These are phyloP conservation scores for Plasmodium chabaudi DNA, from an alignment of 169 alveolate genomes.

Conservation along the genomic window DNA sequence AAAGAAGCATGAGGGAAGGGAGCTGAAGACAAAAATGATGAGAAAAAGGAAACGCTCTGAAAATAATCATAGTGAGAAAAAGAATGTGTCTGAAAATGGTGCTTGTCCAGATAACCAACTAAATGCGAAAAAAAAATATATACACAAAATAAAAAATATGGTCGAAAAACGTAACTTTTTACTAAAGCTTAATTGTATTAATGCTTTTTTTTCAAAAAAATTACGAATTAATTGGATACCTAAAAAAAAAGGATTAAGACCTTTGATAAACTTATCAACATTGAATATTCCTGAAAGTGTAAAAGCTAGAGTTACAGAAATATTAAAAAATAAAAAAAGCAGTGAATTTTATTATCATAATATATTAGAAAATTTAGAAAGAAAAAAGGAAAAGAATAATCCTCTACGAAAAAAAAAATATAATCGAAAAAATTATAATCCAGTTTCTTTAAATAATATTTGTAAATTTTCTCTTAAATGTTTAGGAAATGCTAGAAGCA, in stretches of 20 bases:
- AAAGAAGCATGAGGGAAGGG: not conserved
- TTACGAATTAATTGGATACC: constrained; percentile 76
- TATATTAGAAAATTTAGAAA: constrained; percentile 54
- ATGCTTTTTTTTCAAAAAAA: constrained; percentile 52
- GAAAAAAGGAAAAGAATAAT: constrained; percentile 40
- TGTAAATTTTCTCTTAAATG: constrained; percentile 58
- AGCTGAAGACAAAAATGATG: not conserved
- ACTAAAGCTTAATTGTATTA: constrained; percentile 33
- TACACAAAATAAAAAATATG: constrained; percentile 33
- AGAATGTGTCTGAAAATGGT: not conserved
- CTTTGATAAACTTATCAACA: constrained; percentile 64
- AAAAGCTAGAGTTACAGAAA: constrained; percentile 33
- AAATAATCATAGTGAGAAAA: not conserved
- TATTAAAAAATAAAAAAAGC: constrained; percentile 60
- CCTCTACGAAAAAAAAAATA: constrained; percentile 28
- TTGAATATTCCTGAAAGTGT: constrained; percentile 58
- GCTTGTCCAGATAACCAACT: too few species aligned
- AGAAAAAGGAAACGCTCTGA: not conserved
- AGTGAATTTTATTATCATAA: constrained; percentile 70
- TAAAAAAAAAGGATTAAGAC: constrained; percentile 69
- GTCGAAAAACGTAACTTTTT: constrained; percentile 64
- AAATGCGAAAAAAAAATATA: constrained; percentile 13
- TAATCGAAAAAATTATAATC: constrained; percentile 58
- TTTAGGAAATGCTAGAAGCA: constrained; percentile 46
- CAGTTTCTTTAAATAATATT: constrained; percentile 53